Percentiles rank a stretch among this genome's conserved stretches.
phyloP scores from a whole-genome alignment of 257 asterid species.

The Cruciata laevipes region DNA sequence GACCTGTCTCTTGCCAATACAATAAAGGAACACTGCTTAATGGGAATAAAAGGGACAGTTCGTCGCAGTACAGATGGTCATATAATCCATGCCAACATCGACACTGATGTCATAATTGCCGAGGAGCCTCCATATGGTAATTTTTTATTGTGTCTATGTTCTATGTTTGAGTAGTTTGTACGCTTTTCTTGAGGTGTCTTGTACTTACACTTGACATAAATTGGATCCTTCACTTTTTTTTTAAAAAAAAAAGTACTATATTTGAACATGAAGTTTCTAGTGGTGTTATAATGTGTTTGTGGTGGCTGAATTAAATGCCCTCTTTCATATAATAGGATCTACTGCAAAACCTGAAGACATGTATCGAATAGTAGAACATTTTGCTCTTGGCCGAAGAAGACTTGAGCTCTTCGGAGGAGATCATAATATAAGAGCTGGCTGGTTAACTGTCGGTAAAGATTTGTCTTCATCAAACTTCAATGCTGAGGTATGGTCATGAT shows the following conservation, averaged over 20 bases:
- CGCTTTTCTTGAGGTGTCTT: no score
- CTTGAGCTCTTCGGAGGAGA: constrained; percentile 99
- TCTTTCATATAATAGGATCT: constrained; percentile 50
- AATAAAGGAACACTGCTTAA: constrained; percentile 88
- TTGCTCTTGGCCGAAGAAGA: constrained; percentile 97
- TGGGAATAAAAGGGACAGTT: constrained; percentile 98
- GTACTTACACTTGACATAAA: neutral
- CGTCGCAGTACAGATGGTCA: constrained; percentile 99
- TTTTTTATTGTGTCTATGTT: neutral
- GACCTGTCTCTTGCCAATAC: constrained; percentile 17
- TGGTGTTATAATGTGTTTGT: neutral
- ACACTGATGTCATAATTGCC: constrained; percentile 97
- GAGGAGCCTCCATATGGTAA: constrained; percentile 98
- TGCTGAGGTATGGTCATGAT: constrained; percentile 51
- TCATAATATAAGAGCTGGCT: constrained; percentile 94
- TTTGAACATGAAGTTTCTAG: neutral
- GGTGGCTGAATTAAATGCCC: constrained; percentile 1
- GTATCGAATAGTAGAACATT: constrained; percentile 96
- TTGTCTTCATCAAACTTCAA: constrained; percentile 84
- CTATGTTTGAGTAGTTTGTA: neutral
- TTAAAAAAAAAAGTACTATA: no score
- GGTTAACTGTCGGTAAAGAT: constrained; percentile 97
- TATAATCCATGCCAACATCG: constrained; percentile 98
- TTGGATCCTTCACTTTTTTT: neutral
- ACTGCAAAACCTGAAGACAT: constrained; percentile 98